Percentiles rank a stretch among this genome's conserved stretches.
These are phyloP conservation scores for Scheffersomyces parashehatae DNA, from an alignment of 1,139 yeast species.

Conservation along the genomic window DNA sequence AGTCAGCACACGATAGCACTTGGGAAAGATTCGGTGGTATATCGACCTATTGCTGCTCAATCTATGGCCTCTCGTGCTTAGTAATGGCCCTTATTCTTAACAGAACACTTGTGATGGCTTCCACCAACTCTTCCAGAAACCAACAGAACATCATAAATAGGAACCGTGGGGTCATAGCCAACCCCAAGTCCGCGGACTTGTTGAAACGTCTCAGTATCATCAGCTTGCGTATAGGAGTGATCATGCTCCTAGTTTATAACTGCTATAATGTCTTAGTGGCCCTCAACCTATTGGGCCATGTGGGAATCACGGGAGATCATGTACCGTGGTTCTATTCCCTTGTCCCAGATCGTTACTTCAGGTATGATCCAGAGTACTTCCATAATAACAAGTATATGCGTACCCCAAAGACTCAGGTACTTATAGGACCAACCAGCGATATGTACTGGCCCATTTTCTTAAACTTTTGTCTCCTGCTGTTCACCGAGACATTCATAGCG, in stretches of 20 bases:
- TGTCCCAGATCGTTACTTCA: conserved; percentile 25
- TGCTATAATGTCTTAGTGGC: conserved; percentile 39
- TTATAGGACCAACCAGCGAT: conserved; percentile 53
- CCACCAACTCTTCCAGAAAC: conserved; percentile 45
- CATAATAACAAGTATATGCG: conserved; percentile 30
- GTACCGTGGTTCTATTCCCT: conserved; percentile 13
- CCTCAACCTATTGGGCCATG: conserved; percentile 27
- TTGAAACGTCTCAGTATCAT: conserved; percentile 24
- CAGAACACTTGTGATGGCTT: conserved; percentile 66
- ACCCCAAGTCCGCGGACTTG: conserved; percentile 18
- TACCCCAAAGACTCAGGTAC: conserved; percentile 32
- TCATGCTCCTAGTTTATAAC: conserved; percentile 34
- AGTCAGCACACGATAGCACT: conserved; percentile 5
- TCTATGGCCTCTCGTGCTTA: conserved; percentile 49
- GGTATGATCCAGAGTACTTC: conserved; percentile 33
- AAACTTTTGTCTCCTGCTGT: conserved; percentile 61
- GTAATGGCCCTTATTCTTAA: conserved; percentile 65
- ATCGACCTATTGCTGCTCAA: conserved; percentile 34
- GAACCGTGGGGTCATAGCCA: conserved; percentile 6
- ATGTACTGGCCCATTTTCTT: conserved; percentile 67
- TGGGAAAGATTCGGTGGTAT: conserved; percentile 21
- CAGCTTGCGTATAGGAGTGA: conserved; percentile 34
- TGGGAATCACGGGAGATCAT: conserved; percentile 20
- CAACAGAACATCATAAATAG: conserved; percentile 13
- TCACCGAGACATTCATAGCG: conserved; percentile 69